Evolutionary conservation across 2,329 filamentous ascomycete genomes (phyloP).

Genomic region (Pestalotiopsis sp.): DNA sequence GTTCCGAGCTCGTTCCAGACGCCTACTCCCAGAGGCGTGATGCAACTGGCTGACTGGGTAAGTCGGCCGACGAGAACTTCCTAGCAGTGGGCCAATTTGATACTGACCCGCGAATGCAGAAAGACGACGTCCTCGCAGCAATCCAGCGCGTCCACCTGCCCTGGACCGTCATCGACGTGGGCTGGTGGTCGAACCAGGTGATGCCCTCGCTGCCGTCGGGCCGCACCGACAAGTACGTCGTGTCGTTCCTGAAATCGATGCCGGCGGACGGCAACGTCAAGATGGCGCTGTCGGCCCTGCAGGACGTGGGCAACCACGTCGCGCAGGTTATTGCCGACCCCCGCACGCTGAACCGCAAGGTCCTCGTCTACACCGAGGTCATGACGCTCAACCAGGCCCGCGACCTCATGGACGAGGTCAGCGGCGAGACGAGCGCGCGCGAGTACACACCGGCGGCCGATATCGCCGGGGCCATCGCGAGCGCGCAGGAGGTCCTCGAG

Average conservation of each 20-base stretch:
- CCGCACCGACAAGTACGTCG: not conserved
- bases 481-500: not conserved
- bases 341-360: constrained; percentile 49
- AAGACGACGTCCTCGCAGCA: constrained; percentile 19
- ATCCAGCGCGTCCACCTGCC: constrained; percentile 19
- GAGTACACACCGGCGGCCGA: constrained; percentile 13
- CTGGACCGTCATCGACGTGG: constrained; percentile 23
- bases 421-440: constrained; percentile 38
- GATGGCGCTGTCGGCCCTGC: constrained; percentile 42
- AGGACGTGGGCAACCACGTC: constrained; percentile 49
- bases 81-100: too few relatives aligned
- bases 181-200: constrained; percentile 20
- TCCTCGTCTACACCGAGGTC: constrained; percentile 46
- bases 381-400: constrained; percentile 44
- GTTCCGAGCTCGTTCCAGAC: constrained; percentile 52
- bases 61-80: not conserved
- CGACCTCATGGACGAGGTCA: constrained; percentile 41
- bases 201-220: constrained; percentile 10
- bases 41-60: constrained; percentile 20
- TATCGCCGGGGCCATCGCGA: not conserved
- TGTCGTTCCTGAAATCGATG: constrained; percentile 21
- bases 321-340: constrained; percentile 48
- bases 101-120: constrained; percentile 8
- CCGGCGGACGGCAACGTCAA: constrained; percentile 42
- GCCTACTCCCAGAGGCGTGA: constrained; percentile 39